Base-by-base conservation (phyloP, 2,329 filamentous ascomycete species). In the Aureobasidium sp. region DNA sequence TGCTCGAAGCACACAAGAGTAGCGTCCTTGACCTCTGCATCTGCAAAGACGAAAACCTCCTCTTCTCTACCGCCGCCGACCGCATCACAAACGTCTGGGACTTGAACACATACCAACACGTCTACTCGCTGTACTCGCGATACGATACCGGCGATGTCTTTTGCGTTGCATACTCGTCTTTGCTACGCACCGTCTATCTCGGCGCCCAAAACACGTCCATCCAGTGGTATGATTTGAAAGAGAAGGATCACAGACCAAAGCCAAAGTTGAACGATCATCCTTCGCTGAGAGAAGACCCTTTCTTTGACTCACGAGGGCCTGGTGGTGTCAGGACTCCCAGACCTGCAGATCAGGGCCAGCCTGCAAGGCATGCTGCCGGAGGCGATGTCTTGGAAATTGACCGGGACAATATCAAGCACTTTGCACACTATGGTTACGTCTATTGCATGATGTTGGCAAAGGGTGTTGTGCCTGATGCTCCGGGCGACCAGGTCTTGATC, bases 71-170 rank as follows among this genome's bases (percentile, higher is more conserved):
- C 68, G 93, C 91, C 10, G 92, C 91, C 67, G 94, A 99, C 71
- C 90, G 93, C 1, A 88, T 97, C 63, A 87, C 97, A 71, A 97
- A 96, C 72, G 90, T 96, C 45, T 99, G 94, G 94, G 88, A 86
- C 68, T 89, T 92, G 2, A 81, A 79, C 47, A 87, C 85, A 6
- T 86, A 96, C 72, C 83, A 82, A 61, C 86, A 89, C 32, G 80
- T 94, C 0, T 94, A 92, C 77, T 91, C 94, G 65, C 89, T 97
- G 64, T 96, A 96, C 78, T 95, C 91, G 65, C 88, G 87, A 53
- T 93, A 96, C 74, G 94, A 97, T 68, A 89, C 96, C 44, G 94
- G 94, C 63, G 94, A 99, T 76, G 86, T 99, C 63, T 97, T 97
- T 73, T 96, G 91, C 67, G 87, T 96, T n/a, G 88, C 88, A 1